phyloP scores from a whole-genome alignment of 2,329 filamentous ascomycete genomes.

The Cercospora sp. region DNA sequence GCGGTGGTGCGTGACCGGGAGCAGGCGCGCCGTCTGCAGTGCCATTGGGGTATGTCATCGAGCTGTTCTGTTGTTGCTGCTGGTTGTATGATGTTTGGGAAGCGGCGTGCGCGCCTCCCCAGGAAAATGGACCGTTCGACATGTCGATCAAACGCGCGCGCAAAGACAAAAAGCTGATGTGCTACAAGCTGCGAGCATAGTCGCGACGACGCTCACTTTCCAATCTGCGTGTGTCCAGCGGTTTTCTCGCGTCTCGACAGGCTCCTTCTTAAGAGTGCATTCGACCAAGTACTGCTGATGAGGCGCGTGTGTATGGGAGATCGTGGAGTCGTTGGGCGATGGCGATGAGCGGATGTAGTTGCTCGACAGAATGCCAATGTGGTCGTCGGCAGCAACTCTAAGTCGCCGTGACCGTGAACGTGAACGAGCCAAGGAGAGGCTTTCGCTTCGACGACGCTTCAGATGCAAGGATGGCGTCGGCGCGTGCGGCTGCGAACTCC shows the following conservation, averaged over 20 bases:
- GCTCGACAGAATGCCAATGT: neutral
- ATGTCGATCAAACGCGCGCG: conserved; percentile 24
- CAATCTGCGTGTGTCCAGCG: neutral
- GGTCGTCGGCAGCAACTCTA: neutral
- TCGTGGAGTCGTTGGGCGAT: neutral
- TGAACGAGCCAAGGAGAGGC: neutral
- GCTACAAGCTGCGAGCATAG: conserved; percentile 1
- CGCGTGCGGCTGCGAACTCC: neutral
- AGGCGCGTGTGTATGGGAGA: neutral
- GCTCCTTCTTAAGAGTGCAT: neutral
- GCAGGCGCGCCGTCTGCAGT: conserved; percentile 18
- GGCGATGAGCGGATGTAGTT: neutral
- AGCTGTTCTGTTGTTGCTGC: conserved; percentile 14
- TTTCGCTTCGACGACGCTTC: neutral
- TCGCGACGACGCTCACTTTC: neutral
- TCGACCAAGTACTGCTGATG: neutral
- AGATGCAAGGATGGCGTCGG: neutral
- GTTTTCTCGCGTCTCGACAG: neutral
- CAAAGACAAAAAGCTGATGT: neutral
- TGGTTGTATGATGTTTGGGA: conserved; percentile 15
- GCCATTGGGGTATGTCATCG: neutral
- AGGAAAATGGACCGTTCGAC: conserved; percentile 27
- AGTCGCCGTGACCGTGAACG: neutral
- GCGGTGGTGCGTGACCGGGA: neutral
- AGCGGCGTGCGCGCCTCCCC: conserved; percentile 14